Evolutionary conservation across 768 basidiomycete species (phyloP).

Genomic region (Candolleomyces efflorescens): DNA sequence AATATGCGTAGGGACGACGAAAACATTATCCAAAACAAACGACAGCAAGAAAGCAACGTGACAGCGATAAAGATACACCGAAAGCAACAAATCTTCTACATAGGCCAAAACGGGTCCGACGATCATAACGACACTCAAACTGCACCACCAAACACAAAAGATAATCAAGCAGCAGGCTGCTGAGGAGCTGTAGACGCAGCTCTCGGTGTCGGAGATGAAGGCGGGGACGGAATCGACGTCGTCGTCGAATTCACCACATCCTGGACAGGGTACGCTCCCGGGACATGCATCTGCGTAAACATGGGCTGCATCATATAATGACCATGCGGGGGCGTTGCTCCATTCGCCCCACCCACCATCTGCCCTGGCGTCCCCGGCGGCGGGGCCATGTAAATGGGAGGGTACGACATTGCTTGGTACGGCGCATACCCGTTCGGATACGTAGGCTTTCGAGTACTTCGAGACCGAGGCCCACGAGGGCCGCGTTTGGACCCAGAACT

Average conservation of each 20-base stretch:
- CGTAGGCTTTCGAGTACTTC: not conserved
- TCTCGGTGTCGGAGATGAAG: conserved; percentile 3
- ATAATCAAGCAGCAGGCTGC: too few relatives aligned
- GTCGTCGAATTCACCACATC: not conserved
- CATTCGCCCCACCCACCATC: not conserved
- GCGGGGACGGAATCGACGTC: conserved; percentile 1
- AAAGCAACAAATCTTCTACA: too few relatives aligned
- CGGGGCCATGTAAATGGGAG: conserved; percentile 21
- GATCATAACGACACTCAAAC: too few relatives aligned
- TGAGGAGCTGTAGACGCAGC: not conserved
- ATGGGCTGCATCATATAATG: not conserved
- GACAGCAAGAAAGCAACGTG: too few relatives aligned
- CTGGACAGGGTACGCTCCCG: not conserved
- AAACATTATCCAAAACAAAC: too few relatives aligned
- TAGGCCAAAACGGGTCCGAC: too few relatives aligned
- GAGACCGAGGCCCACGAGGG: not conserved
- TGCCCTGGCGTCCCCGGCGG: not conserved
- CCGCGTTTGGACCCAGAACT: not conserved
- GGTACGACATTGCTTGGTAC: conserved; percentile 26
- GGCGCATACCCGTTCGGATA: conserved; percentile 26
- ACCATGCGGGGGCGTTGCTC: not conserved
- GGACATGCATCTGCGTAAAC: not conserved
- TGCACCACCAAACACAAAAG: too few relatives aligned
- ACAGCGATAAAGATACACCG: too few relatives aligned
- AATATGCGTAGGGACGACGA: too few relatives aligned